Evolutionary conservation across 257 asterid genomes (phyloP).

Genomic region (Solanum pinnatisectum): DNA sequence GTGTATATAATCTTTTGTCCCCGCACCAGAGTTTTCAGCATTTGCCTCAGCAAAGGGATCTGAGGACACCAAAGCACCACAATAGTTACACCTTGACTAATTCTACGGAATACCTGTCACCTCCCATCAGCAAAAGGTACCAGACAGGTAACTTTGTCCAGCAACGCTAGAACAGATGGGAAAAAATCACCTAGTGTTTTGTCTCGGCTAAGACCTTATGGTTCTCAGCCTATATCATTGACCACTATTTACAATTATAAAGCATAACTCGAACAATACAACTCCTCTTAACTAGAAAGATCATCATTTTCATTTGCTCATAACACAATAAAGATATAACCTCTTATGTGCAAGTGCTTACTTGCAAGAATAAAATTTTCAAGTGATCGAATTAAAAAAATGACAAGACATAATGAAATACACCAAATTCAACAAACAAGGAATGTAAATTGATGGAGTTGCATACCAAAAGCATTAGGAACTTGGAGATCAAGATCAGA

Average conservation of each 20-base stretch:
- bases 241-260: neutral
- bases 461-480: conserved; percentile 30
- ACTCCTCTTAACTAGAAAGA: too few relatives aligned
- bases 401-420: neutral
- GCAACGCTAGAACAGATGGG: neutral
- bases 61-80: neutral
- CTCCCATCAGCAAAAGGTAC: neutral
- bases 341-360: neutral
- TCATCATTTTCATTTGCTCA: neutral
- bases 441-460: neutral
- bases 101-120: neutral
- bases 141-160: neutral
- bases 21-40: conserved; percentile 47
- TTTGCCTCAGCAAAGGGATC: conserved; percentile 55
- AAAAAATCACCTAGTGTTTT: neutral
- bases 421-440: neutral
- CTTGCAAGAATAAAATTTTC: neutral
- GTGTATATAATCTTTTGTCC: conserved; percentile 44
- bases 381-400: neutral
- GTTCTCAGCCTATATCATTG: neutral
- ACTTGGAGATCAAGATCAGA: conserved; percentile 32
- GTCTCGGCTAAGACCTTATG: neutral
- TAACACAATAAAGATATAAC: neutral
- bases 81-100: neutral
- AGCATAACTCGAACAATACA: neutral